A percentile compares a stretch with the other conserved stretches of the same genome.
Conservation (phyloP, 371 early-diverging fungal genomes). For the Mortierella sp. region DNA sequence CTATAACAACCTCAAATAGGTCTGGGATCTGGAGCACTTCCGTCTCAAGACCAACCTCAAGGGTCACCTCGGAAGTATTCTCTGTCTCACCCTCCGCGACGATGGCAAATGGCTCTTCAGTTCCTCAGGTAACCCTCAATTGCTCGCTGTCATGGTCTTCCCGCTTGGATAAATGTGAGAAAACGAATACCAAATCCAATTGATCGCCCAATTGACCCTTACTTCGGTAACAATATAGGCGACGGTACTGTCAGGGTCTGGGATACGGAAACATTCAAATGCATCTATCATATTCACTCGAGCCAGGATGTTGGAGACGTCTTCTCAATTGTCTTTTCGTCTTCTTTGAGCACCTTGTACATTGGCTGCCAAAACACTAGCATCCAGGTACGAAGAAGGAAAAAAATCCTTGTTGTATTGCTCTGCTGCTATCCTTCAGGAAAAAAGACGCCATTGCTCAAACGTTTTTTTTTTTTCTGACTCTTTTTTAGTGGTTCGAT, state of each 20-base stretch:
- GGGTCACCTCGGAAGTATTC: conserved; percentile 81
- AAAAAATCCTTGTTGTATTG: not conserved
- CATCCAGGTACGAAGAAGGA: conserved; percentile 69
- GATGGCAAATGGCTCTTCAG: conserved; percentile 75
- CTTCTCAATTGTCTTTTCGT: conserved; percentile 77
- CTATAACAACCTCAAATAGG: conserved; percentile 57
- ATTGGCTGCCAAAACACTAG: conserved; percentile 89
- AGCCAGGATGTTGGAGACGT: conserved; percentile 85
- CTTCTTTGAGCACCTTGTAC: conserved; percentile 66
- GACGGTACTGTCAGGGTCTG: conserved; percentile 83
- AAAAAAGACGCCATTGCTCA: conserved; percentile 1
- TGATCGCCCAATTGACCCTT: conserved; percentile 11
- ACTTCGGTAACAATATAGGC: conserved; percentile 51
- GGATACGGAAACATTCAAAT: conserved; percentile 74
- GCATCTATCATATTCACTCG: conserved; percentile 76
- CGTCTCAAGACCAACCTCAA: conserved; percentile 67
- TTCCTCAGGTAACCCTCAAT: conserved; percentile 67
- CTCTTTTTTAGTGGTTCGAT: conserved; percentile 68
- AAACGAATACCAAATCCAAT: not conserved
- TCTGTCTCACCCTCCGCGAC: conserved; percentile 70
- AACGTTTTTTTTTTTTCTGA: not conserved
- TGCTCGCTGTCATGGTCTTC: not conserved
- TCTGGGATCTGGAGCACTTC: conserved; percentile 80
- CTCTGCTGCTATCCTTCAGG: not conserved
- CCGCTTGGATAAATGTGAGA: not conserved